phyloP scores from a whole-genome alignment of 1,284 basidiomycete genomes.

The Moesziomyces antarcticus region DNA sequence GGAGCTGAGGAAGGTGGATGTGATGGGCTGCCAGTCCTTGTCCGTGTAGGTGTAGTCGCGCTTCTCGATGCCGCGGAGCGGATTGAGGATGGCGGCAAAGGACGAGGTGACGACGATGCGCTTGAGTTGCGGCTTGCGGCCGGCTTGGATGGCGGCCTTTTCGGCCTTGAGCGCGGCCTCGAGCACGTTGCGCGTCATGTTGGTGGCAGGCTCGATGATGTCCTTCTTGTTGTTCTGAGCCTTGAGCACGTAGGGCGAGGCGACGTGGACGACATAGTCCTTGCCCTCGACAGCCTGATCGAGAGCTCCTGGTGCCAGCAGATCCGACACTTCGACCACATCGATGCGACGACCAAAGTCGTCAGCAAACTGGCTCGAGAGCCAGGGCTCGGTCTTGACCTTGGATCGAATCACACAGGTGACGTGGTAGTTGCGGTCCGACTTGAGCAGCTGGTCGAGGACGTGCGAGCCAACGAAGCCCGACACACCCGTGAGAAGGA shows the following conservation, averaged over 20 bases:
- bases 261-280: conserved; percentile 47
- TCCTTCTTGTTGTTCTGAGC: conserved; percentile 37
- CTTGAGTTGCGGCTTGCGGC: conserved; percentile 22
- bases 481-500: conserved; percentile 46
- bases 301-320: conserved; percentile 26
- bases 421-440: conserved; percentile 35
- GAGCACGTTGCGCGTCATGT: conserved; percentile 48
- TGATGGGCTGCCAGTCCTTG: conserved; percentile 44
- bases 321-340: conserved; percentile 27
- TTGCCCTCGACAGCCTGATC: conserved; percentile 28
- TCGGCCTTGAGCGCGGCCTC: conserved; percentile 40
- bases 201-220: conserved; percentile 41
- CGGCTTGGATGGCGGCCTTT: conserved; percentile 18
- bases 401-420: conserved; percentile 41
- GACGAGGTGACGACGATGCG: conserved; percentile 48
- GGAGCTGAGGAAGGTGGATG: conserved; percentile 19
- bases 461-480: conserved; percentile 50
- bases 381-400: conserved; percentile 43
- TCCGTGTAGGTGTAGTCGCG: conserved; percentile 45
- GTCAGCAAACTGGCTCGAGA: conserved; percentile 25
- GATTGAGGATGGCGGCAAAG: conserved; percentile 42
- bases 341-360: conserved; percentile 17
- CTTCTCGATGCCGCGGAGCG: conserved; percentile 40
- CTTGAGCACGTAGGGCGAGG: conserved; percentile 37
- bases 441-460: conserved; percentile 37